Conservation (phyloP, 2,329 filamentous ascomycete species). For the Fusarium pseudocircinatum region DNA sequence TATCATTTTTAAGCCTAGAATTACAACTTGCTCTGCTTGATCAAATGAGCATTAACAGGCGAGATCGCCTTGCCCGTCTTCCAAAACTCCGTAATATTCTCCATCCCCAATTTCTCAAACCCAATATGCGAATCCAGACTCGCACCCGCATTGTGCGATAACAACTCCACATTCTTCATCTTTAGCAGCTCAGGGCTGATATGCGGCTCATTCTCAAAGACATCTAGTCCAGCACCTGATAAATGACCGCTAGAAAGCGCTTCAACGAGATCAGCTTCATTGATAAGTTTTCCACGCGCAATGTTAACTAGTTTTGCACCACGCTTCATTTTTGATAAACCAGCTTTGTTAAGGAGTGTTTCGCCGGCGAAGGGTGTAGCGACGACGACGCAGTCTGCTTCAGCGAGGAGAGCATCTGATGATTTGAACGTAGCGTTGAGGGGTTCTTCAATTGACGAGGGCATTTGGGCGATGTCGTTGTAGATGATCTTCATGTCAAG, state of each 20-base stretch:
- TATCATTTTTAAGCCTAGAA: not conserved
- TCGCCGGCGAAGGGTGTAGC: conserved; percentile 40
- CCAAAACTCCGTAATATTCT: conserved; percentile 39
- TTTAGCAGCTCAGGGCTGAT: conserved; percentile 41
- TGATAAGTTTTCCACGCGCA: conserved; percentile 76
- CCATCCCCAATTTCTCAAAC: conserved; percentile 40
- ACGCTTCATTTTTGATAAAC: conserved; percentile 76
- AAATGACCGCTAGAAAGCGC: conserved; percentile 71
- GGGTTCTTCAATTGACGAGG: conserved; percentile 18
- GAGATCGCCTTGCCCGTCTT: conserved; percentile 40
- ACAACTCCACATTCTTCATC: conserved; percentile 42
- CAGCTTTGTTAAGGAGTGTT: conserved; percentile 52
- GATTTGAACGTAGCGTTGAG: conserved; percentile 32
- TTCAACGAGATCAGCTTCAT: conserved; percentile 74
- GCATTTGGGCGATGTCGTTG: conserved; percentile 40
- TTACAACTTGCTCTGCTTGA: conserved; percentile 38
- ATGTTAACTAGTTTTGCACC: conserved; percentile 77
- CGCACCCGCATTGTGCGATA: conserved; percentile 41
- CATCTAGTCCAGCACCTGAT: conserved; percentile 72
- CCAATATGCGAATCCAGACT: conserved; percentile 41
- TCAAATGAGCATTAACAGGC: conserved; percentile 40
- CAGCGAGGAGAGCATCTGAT: conserved; percentile 35
- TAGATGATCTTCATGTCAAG: conserved; percentile 44
- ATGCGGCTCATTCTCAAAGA: conserved; percentile 74
- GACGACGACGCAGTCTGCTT: conserved; percentile 41